These are phyloP conservation scores for Chytriomyces confervae DNA, from an alignment of 192 early-diverging fungal genomes.

Conservation along the genomic window DNA sequence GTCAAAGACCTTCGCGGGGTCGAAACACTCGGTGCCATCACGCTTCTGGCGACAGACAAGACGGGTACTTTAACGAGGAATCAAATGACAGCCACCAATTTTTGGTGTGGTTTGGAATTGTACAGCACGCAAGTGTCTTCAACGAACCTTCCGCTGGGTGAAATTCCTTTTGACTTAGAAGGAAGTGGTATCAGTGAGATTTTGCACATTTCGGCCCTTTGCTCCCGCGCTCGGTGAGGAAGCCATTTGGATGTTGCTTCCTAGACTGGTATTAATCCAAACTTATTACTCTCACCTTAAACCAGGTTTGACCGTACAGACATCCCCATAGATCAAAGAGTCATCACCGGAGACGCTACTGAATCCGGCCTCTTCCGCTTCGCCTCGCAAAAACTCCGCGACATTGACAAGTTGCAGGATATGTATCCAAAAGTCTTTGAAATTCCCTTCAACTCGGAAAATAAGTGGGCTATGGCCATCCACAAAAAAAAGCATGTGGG, in stretches of 20 bases:
- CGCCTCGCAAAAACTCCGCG: conserved; percentile 67
- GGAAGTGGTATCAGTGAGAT: conserved; percentile 45
- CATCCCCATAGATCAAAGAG: conserved; percentile 78
- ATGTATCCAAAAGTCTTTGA: conserved; percentile 75
- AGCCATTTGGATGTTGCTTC: too few relatives aligned
- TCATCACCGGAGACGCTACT: conserved; percentile 91
- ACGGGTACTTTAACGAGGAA: conserved; percentile 94
- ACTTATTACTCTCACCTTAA: too few relatives aligned
- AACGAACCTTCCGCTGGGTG: conserved; percentile 12
- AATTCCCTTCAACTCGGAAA: conserved; percentile 91
- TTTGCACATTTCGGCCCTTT: conserved; percentile 73
- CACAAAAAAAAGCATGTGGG: conserved; percentile 26
- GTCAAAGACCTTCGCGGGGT: conserved; percentile 95
- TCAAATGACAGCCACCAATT: conserved; percentile 91
- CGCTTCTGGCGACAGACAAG: too few relatives aligned
- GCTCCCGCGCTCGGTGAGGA: conserved; percentile 64
- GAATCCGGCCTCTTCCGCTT: conserved; percentile 88
- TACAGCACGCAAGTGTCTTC: conserved; percentile 55
- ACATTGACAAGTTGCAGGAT: conserved; percentile 63
- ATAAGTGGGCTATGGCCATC: conserved; percentile 89
- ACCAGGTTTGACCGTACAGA: conserved; percentile 81
- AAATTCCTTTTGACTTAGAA: conserved; percentile 22
- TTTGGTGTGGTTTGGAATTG: conserved; percentile 79
- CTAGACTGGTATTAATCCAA: too few relatives aligned
- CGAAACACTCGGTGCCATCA: conserved; percentile 97